Base-by-base conservation (phyloP, 306 rosid genomes). In the barrel medic (Medicago truncatula) region DNA sequence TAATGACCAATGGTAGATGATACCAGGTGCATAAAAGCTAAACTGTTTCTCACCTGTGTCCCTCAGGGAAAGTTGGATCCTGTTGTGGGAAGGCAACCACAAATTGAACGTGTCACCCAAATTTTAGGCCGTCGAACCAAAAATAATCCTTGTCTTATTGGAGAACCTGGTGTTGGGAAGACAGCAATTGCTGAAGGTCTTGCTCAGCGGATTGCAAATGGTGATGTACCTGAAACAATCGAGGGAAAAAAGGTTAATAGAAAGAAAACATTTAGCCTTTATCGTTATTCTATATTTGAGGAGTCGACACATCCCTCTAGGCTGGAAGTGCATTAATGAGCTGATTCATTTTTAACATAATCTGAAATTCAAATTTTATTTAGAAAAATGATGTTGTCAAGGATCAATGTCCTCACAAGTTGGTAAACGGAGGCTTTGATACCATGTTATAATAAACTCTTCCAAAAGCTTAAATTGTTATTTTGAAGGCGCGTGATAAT, bases 81-180 rank as follows among this genome's bases (percentile, higher is more conserved):
- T 74, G 97, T 92, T 73, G 96, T 95, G 68, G 98, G 98, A 83
- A 92, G 98, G 83, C 98, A 95, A 81, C 96, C 43, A 1, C 98
- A 95, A 80, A 95, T 95, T 53, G 98, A 95, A 83, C 92, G 98
- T 64, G 98, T 95, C 28, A 92, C 95, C 74, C 98, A 95, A 82
- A 95, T 95, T 80, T 86, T 95, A 81, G 98, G 98, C 14, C 90
- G 98, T 72, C 86, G 98, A 6, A 95, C 98, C 0, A 95, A 95
- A 81, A 95, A 95, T 53, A 95, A 95, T 77, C 99, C 99, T 8
- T 95, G 99, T 80, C 96, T 95, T 56, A 92, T 95, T 80, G 99
- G 99, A 62, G 99, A 95, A 72, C 99, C 99, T 72, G 99, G 99
- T 81, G 99, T 95, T 76, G 99, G 99, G 60, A 95, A 95, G 89